A percentile compares a stretch with the other conserved stretches of the same genome.
phyloP scores from a whole-genome alignment of 495 filamentous ascomycete species.

The Lasiosphaeria hispida region DNA sequence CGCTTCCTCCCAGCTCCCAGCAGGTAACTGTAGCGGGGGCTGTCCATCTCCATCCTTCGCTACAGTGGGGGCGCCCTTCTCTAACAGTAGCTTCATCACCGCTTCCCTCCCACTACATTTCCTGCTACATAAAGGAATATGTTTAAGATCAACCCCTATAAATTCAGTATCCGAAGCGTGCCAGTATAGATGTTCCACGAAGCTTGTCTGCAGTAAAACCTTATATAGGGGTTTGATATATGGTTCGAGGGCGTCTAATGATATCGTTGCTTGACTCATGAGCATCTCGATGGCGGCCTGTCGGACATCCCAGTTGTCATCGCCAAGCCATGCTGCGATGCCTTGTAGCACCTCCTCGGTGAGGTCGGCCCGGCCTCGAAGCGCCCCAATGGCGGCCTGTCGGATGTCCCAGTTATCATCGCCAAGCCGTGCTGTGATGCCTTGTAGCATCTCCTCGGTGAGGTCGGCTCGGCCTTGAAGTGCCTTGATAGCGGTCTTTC shows the following conservation, averaged over 20 bases:
- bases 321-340: slow-evolving; percentile 6
- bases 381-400: slow-evolving; percentile 10
- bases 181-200: background rate
- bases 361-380: background rate
- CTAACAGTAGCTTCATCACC: too few species aligned
- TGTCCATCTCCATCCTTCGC: too few species aligned
- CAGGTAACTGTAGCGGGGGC: too few species aligned
- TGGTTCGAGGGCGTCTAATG: background rate
- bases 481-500: too few species aligned
- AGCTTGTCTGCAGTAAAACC: slow-evolving; percentile 2
- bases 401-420: slow-evolving; percentile 8
- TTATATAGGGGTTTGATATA: slow-evolving; percentile 4
- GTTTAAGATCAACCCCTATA: too few species aligned
- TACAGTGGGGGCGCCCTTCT: too few species aligned
- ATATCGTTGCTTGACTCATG: background rate
- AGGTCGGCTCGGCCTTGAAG: background rate
- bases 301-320: slow-evolving; percentile 8
- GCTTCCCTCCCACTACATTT: too few species aligned
- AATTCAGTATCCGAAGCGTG: too few species aligned
- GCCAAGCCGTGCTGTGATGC: slow-evolving; percentile 7
- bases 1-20: too few species aligned
- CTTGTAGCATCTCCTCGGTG: slow-evolving; percentile 11
- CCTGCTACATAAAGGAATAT: too few species aligned
- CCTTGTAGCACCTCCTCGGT: slow-evolving; percentile 9
- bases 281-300: slow-evolving; percentile 8